Percentiles rank a stretch among this genome's conserved stretches.
Evolutionary conservation across 108 stramenopile genomes (phyloP).

Genomic region (Ochromonas danica): DNA sequence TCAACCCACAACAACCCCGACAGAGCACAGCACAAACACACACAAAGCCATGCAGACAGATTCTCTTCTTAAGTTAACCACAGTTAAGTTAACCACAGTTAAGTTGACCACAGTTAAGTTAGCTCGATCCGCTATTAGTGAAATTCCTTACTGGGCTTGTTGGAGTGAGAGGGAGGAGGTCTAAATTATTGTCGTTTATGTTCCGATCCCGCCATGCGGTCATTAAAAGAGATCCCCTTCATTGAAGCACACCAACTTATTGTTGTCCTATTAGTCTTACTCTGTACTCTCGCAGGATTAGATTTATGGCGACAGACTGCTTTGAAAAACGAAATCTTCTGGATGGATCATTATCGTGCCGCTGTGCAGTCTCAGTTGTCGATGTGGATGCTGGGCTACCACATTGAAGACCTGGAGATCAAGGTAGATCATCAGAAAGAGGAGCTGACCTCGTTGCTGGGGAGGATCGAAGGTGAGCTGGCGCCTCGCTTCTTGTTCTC

Average conservation of each 20-base stretch:
- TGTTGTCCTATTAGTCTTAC: background rate
- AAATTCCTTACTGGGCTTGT: too few species aligned
- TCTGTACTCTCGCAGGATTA: background rate
- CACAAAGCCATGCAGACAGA: too few species aligned
- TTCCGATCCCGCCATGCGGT: too few species aligned
- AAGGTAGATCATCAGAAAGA: constrained; percentile 10
- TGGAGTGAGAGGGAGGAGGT: too few species aligned
- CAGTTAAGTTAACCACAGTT: too few species aligned
- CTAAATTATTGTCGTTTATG: too few species aligned
- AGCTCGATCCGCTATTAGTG: too few species aligned
- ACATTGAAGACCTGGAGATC: background rate
- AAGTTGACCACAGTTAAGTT: too few species aligned
- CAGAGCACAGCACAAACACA: too few species aligned
- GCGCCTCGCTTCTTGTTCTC: background rate
- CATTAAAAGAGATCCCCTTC: too few species aligned
- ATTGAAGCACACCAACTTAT: background rate
- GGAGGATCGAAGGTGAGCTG: background rate
- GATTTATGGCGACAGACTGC: constrained; percentile 5
- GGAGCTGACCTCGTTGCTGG: background rate
- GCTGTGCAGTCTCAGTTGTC: background rate
- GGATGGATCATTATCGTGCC: background rate
- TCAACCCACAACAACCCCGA: too few species aligned
- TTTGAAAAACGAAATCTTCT: background rate
- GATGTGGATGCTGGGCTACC: constrained; percentile 1
- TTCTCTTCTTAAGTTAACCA: too few species aligned